These are phyloP conservation scores for Pochonia chlamydosporia DNA, from an alignment of 2,329 filamentous ascomycete species.

Conservation along the genomic window DNA sequence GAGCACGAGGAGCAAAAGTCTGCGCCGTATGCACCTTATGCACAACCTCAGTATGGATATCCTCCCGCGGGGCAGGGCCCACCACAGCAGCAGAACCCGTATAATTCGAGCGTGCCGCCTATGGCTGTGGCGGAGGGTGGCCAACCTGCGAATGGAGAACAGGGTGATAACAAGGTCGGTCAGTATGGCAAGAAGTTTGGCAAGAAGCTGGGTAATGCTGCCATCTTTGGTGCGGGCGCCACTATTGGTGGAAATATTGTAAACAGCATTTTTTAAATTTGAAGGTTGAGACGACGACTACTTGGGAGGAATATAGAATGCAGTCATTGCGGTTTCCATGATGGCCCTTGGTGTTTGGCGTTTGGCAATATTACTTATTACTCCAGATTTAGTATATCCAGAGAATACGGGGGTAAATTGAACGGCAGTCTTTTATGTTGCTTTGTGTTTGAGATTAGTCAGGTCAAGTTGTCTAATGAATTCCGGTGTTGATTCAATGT, in stretches of 20 bases:
- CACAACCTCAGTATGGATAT: conserved; percentile 26
- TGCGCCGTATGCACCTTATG: conserved; percentile 29
- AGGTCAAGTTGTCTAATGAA: no score
- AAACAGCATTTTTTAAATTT: conserved; percentile 73
- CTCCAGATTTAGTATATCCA: background rate
- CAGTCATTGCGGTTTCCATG: background rate
- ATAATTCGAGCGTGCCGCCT: conserved; percentile 65
- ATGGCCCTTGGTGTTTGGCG: background rate
- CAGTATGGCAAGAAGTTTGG: conserved; percentile 90
- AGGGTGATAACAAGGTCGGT: conserved; percentile 54
- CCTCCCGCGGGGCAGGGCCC: conserved; percentile 27
- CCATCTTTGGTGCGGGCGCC: conserved; percentile 89
- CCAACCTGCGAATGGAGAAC: conserved; percentile 29
- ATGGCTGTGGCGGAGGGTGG: conserved; percentile 64
- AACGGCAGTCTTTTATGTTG: background rate
- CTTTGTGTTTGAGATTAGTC: background rate
- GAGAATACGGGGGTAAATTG: background rate
- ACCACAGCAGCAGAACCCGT: conserved; percentile 51
- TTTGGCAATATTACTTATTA: background rate
- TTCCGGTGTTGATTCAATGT: no score
- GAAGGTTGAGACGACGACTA: background rate
- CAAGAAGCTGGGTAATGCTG: conserved; percentile 76
- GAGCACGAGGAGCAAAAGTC: conserved; percentile 53
- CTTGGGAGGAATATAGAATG: background rate
- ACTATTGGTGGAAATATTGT: conserved; percentile 87